Percentiles rank a stretch among this genome's conserved stretches.
These are phyloP conservation scores for Termitomyces heimii DNA, from an alignment of 768 basidiomycete genomes.

Conservation along the genomic window DNA sequence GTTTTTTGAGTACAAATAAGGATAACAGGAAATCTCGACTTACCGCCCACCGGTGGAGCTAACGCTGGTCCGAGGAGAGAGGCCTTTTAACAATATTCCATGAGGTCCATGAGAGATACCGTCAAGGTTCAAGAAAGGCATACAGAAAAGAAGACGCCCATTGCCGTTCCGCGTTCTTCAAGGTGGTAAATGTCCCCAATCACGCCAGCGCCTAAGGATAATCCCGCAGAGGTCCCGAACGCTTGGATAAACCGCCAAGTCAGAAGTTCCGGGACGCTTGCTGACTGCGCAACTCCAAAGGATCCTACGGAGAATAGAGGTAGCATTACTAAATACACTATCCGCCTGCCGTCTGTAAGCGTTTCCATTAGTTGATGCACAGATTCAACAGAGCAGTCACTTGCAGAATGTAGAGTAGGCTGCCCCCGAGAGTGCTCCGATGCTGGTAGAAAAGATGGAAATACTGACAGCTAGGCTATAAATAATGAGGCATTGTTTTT, in stretches of 20 bases:
- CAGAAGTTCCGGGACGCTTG: constrained; percentile 40
- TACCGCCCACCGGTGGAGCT: constrained; percentile 55
- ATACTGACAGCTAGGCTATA: constrained; percentile 27
- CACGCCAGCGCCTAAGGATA: constrained; percentile 45
- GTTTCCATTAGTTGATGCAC: not conserved
- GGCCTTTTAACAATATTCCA: constrained; percentile 28
- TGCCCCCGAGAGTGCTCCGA: constrained; percentile 26
- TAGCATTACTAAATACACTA: constrained; percentile 53
- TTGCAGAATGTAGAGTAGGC: constrained; percentile 34
- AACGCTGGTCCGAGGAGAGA: constrained; percentile 54
- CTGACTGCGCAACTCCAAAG: constrained; percentile 47
- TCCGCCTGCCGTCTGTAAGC: constrained; percentile 50
- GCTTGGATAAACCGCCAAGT: constrained; percentile 58
- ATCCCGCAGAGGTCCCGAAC: constrained; percentile 50
- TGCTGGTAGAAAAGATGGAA: constrained; percentile 25
- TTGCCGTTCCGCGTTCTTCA: constrained; percentile 44
- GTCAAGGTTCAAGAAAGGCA: not conserved
- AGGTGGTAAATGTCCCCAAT: constrained; percentile 57
- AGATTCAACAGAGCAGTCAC: constrained; percentile 5
- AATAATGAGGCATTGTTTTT: not conserved
- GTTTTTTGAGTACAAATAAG: not conserved
- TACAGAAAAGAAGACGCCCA: constrained; percentile 32
- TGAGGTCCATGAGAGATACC: not conserved
- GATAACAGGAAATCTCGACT: not conserved
- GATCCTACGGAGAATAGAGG: constrained; percentile 54